Evolutionary conservation across 495 filamentous ascomycete species (phyloP).

Genomic region (Hyaloscypha hepaticicola): DNA sequence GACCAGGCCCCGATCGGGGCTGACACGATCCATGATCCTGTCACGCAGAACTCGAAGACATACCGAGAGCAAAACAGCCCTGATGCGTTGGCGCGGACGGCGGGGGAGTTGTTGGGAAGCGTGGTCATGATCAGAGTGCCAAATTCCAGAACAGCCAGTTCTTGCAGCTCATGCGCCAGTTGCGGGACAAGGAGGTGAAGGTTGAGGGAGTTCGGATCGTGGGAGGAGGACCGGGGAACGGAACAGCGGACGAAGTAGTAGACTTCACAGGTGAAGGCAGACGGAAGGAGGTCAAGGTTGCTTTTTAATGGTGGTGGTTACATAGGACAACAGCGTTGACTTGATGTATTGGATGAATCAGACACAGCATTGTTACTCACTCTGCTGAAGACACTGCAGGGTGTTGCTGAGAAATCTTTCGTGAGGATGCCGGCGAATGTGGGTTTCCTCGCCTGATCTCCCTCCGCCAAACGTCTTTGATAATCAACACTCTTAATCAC

Average conservation of each 20-base stretch:
- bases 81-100: constrained; percentile 70
- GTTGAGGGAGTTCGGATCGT: constrained; percentile 31
- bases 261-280: not conserved
- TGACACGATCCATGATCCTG: constrained; percentile 37
- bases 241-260: not conserved
- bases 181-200: constrained; percentile 26
- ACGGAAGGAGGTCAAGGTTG: constrained; percentile 10
- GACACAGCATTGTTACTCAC: too few relatives aligned
- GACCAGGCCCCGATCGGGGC: constrained; percentile 49
- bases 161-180: constrained; percentile 62
- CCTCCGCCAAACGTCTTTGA: too few relatives aligned
- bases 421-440: too few relatives aligned
- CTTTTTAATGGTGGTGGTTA: constrained; percentile 8
- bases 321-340: constrained; percentile 2
- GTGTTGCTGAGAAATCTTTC: too few relatives aligned
- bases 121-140: constrained; percentile 63
- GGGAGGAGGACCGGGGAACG: not conserved
- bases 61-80: constrained; percentile 43
- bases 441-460: too few relatives aligned
- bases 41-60: constrained; percentile 10
- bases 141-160: constrained; percentile 83
- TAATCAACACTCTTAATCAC: too few relatives aligned
- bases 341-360: not conserved
- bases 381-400: too few relatives aligned
- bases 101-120: constrained; percentile 67